Conservation (phyloP, 129 eudicot species). For the Tagetes patula region DNA sequence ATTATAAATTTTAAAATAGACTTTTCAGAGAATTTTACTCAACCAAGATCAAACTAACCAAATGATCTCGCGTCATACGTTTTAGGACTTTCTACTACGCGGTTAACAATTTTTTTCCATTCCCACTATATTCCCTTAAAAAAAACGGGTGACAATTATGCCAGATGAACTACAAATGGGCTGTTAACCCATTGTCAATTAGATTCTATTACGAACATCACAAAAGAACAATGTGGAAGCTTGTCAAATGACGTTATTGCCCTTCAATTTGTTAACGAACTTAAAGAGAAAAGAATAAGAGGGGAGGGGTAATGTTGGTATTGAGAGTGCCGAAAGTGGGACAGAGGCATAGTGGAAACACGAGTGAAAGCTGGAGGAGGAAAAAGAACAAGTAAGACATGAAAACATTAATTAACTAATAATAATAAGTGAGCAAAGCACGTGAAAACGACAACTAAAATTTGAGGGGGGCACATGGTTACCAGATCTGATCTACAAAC, state of each 20-base stretch:
- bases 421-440: slow-evolving; percentile 31
- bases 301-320: slow-evolving; percentile 27
- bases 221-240: slow-evolving; percentile 16
- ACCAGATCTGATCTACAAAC: slow-evolving; percentile 7
- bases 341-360: slow-evolving; percentile 15
- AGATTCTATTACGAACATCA: background rate
- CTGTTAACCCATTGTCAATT: background rate
- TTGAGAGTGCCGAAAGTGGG: slow-evolving; percentile 22
- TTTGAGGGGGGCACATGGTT: slow-evolving; percentile 37
- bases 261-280: background rate
- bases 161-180: slow-evolving; percentile 10
- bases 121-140: background rate
- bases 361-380: slow-evolving; percentile 46
- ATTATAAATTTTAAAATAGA: too few species aligned
- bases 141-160: slow-evolving; percentile 5
- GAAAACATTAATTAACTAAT: slow-evolving; percentile 14
- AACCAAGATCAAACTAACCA: too few species aligned
- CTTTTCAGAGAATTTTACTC: too few species aligned
- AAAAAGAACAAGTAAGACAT: slow-evolving; percentile 17
- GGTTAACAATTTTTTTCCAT: background rate
- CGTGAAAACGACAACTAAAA: slow-evolving; percentile 35
- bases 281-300: background rate
- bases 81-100: too few species aligned
- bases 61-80: too few species aligned
- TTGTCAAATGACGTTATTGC: slow-evolving; percentile 2